Percentiles rank a stretch among this genome's conserved stretches.
Evolutionary conservation across 1,284 basidiomycete genomes (phyloP).

Genomic region (Acaromyces ingoldii): DNA sequence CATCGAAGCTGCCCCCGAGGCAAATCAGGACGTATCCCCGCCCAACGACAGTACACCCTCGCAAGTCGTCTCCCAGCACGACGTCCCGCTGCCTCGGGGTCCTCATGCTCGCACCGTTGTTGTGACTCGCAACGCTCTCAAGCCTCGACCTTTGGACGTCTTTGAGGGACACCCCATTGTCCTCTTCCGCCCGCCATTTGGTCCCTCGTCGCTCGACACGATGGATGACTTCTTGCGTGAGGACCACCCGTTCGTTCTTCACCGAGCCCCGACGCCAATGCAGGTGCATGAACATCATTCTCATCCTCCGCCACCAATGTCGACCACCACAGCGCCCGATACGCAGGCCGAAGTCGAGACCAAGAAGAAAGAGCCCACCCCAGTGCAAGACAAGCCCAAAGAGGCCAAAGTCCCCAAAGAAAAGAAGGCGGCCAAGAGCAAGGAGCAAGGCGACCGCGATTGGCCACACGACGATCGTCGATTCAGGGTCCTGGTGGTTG

Average conservation of each 20-base stretch:
- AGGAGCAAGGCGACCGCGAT: background rate
- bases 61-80: background rate
- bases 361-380: background rate
- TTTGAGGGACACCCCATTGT: background rate
- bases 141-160: background rate
- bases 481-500: slow-evolving; percentile 35
- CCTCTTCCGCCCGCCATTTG: slow-evolving; percentile 26
- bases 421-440: background rate
- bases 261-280: slow-evolving; percentile 2
- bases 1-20: background rate
- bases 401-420: background rate
- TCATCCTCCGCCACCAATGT: no score
- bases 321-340: background rate
- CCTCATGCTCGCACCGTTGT: slow-evolving; percentile 9
- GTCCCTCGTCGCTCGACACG: slow-evolving; percentile 20
- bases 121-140: slow-evolving; percentile 4
- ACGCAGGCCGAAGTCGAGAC: background rate
- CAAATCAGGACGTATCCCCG: background rate
- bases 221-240: slow-evolving; percentile 24
- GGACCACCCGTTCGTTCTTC: slow-evolving; percentile 19
- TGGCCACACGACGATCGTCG: slow-evolving; percentile 6
- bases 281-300: no score
- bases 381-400: background rate
- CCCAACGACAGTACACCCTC: background rate
- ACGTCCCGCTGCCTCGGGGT: background rate